Evolutionary conservation across 192 early-diverging fungal species (phyloP).

Genomic region (Haplosporangium gracile): DNA sequence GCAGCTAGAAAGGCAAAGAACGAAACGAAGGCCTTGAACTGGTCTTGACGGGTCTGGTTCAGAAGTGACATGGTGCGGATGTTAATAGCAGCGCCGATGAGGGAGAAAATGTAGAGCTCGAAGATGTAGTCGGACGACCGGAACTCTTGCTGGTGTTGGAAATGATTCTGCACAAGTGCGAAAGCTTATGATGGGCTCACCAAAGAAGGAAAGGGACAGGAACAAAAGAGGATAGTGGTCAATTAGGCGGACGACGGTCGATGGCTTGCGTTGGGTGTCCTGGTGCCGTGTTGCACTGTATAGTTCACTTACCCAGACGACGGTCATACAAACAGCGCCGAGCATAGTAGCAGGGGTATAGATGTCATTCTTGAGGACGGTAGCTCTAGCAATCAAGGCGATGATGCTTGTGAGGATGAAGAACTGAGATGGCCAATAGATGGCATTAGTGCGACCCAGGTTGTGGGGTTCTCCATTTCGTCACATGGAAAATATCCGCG

Average conservation of each 20-base stretch:
- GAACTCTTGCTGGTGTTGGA: conserved; percentile 32
- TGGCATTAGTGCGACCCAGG: conserved; percentile 34
- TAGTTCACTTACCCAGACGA: conserved; percentile 22
- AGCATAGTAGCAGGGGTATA: conserved; percentile 43
- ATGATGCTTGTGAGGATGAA: conserved; percentile 29
- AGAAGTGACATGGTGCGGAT: conserved; percentile 43
- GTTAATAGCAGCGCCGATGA: conserved; percentile 43
- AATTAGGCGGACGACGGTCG: neutral
- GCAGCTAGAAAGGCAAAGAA: conserved; percentile 32
- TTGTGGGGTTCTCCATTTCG: conserved; percentile 26
- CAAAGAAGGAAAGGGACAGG: neutral
- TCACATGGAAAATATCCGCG: conserved; percentile 13
- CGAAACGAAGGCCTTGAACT: conserved; percentile 36
- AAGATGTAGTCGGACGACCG: conserved; percentile 39
- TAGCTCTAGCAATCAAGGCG: conserved; percentile 36
- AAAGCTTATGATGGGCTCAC: neutral
- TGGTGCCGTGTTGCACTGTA: neutral
- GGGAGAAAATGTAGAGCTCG: conserved; percentile 28
- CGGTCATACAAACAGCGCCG: conserved; percentile 22
- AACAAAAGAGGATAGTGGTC: neutral
- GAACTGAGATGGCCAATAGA: conserved; percentile 52
- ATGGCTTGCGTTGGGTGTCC: neutral
- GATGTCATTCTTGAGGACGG: conserved; percentile 5
- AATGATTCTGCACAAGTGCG: conserved; percentile 30
- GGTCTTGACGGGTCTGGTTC: conserved; percentile 5